These are phyloP conservation scores for Penicillium rolfsii DNA, from an alignment of 2,329 filamentous ascomycete species.

Conservation along the genomic window DNA sequence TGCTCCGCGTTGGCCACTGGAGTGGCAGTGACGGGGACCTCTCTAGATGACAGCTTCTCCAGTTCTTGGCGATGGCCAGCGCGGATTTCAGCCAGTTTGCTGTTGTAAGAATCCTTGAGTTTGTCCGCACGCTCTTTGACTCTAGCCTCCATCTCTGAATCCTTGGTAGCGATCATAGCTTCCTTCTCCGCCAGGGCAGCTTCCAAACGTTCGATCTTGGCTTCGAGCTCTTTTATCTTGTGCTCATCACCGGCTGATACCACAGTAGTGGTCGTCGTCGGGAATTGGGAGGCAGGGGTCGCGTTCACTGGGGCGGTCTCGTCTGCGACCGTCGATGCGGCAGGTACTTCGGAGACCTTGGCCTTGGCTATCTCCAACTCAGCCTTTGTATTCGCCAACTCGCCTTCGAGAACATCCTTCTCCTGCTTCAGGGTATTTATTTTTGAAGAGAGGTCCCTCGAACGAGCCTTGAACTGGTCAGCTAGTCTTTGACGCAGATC, in stretches of 20 bases:
- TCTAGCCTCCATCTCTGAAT: constrained; percentile 54
- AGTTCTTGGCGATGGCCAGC: constrained; percentile 55
- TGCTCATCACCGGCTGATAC: constrained; percentile 50
- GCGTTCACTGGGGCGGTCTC: constrained; percentile 51
- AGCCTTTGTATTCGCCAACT: constrained; percentile 64
- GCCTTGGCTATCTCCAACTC: constrained; percentile 55
- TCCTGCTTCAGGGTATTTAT: constrained; percentile 60
- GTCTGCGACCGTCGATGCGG: constrained; percentile 38
- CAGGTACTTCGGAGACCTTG: constrained; percentile 59
- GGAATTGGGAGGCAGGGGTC: constrained; percentile 39
- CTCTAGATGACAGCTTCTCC: constrained; percentile 51
- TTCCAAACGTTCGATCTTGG: constrained; percentile 59
- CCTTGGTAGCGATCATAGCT: constrained; percentile 49
- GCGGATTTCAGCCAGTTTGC: constrained; percentile 64
- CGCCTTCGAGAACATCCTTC: constrained; percentile 69
- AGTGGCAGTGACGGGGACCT: constrained; percentile 37
- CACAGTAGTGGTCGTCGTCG: constrained; percentile 30
- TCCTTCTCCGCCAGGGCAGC: constrained; percentile 58
- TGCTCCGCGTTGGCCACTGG: constrained; percentile 28
- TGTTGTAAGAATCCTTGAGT: constrained; percentile 69
- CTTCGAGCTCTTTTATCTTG: constrained; percentile 64
- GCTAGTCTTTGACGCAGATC: constrained; percentile 53
- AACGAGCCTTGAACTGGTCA: constrained; percentile 58
- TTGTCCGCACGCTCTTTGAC: constrained; percentile 56
- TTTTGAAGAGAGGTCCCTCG: constrained; percentile 67